Evolutionary conservation across 2,329 filamentous ascomycete species (phyloP).

Genomic region (Fusarium ambrosium): DNA sequence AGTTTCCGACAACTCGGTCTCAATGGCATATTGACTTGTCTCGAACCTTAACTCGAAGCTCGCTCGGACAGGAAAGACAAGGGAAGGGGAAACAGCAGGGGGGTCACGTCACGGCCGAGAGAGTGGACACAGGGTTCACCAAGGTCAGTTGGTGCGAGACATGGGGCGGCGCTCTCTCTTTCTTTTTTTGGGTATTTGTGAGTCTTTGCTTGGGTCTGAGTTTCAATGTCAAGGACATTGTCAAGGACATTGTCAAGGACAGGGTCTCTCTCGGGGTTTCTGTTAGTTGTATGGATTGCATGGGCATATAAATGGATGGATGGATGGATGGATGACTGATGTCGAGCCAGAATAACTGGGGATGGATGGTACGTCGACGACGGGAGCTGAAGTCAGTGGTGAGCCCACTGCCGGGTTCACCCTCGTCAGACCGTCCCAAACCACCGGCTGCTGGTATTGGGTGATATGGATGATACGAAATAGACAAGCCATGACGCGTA

Average conservation of each 20-base stretch:
- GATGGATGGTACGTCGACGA: slow-evolving; percentile 1
- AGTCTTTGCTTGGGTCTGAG: background rate
- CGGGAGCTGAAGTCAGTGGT: slow-evolving; percentile 1
- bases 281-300: background rate
- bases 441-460: slow-evolving; percentile 11
- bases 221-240: slow-evolving; percentile 1
- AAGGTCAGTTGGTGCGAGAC: background rate
- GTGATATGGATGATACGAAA: slow-evolving; percentile 15
- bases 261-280: background rate
- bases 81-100: background rate
- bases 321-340: background rate
- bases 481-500: slow-evolving; percentile 9
- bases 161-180: background rate
- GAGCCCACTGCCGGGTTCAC: slow-evolving; percentile 20
- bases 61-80: background rate
- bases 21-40: slow-evolving; percentile 5
- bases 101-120: slow-evolving; percentile 15
- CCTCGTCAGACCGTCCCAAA: slow-evolving; percentile 7
- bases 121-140: slow-evolving; percentile 8
- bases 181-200: background rate
- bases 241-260: slow-evolving; percentile 2
- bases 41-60: slow-evolving; percentile 11
- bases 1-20: background rate
- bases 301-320: background rate
- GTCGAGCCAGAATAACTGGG: slow-evolving; percentile 1